Conservation (phyloP, 768 basidiomycete species). For the Pisolithus marmoratus region DNA sequence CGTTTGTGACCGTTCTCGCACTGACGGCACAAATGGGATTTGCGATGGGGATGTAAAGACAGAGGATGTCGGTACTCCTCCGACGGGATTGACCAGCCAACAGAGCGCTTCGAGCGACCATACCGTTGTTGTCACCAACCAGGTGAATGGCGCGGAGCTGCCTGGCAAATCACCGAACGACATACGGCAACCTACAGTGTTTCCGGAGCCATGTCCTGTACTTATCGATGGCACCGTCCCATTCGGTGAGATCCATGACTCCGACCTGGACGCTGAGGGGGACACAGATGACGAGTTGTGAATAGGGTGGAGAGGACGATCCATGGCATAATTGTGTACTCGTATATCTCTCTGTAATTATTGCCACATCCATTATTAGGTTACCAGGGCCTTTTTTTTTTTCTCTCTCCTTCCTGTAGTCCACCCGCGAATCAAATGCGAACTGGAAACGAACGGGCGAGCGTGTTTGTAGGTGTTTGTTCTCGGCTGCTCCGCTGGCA, state of each 20-base stretch:
- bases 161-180: conserved; percentile 22
- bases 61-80: conserved; percentile 51
- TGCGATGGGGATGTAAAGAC: conserved; percentile 36
- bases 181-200: conserved; percentile 7
- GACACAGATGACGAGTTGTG: conserved; percentile 42
- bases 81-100: conserved; percentile 42
- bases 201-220: conserved; percentile 5
- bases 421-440: conserved; percentile 2
- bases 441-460: conserved; percentile 14
- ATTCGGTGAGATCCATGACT: conserved; percentile 22
- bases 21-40: conserved; percentile 2
- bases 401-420: neutral
- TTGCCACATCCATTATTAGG: conserved; percentile 13
- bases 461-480: conserved; percentile 16
- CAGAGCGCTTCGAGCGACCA: conserved; percentile 58
- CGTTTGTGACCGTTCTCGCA: neutral
- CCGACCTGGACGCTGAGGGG: conserved; percentile 37
- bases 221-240: conserved; percentile 16
- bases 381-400: conserved; percentile 3
- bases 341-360: conserved; percentile 20
- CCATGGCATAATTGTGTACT: conserved; percentile 1
- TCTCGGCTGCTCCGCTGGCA: conserved; percentile 3
- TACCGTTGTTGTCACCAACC: conserved; percentile 40
- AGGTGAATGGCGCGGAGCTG: conserved; percentile 20
- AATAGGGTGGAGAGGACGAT: conserved; percentile 32